Conservation (phyloP, 108 stramenopile genomes). For the Aurantiochytrium sp. region DNA sequence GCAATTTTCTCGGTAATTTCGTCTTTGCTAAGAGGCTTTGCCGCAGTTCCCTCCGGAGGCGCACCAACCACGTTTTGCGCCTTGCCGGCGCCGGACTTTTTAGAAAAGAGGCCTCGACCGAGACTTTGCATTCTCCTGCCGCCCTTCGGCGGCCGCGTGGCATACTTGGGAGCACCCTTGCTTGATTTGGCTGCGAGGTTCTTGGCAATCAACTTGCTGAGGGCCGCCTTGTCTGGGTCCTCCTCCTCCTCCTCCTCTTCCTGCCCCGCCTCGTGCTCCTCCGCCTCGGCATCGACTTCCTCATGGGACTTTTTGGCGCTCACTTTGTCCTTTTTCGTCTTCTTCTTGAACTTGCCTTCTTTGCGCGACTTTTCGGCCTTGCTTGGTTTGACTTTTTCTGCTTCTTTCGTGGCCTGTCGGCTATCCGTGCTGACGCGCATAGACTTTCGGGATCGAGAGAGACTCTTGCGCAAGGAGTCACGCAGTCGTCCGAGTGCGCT, state of each 20-base stretch:
- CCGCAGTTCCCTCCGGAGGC: no score
- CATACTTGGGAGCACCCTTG: not conserved
- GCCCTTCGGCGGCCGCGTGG: not conserved
- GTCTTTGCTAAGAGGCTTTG: not conserved
- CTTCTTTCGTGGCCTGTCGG: no score
- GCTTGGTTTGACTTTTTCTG: no score
- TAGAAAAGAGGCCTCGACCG: not conserved
- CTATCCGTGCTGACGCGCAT: no score
- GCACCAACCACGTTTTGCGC: no score
- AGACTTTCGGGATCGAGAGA: not conserved
- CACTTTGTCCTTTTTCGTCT: no score
- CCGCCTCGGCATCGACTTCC: not conserved
- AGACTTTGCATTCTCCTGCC: not conserved
- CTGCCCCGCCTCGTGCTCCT: not conserved
- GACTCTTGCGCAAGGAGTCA: not conserved
- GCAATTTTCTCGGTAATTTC: not conserved
- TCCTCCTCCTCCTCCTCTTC: not conserved
- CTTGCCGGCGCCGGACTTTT: no score
- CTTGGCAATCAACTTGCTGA: not conserved
- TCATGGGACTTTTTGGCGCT: not conserved
- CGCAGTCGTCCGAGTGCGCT: not conserved
- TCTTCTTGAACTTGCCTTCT: no score
- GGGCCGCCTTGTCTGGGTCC: not conserved
- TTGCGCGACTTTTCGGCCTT: no score
- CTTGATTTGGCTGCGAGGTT: not conserved